Base-by-base conservation (phyloP, 805 yeast genomes). In the Starmera caribaea region DNA sequence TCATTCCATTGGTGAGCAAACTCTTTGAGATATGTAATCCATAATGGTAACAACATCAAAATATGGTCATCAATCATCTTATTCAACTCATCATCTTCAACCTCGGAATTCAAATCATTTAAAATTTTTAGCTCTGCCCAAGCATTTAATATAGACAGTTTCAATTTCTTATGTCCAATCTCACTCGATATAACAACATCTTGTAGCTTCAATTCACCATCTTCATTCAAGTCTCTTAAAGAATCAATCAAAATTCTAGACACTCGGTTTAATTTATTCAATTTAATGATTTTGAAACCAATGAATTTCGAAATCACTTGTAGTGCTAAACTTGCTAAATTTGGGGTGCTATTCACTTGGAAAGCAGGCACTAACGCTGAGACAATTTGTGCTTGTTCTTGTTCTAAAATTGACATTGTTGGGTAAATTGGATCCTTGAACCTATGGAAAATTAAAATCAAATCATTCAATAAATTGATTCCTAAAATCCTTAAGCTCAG, bases 321-420 rank as follows among this genome's bases (percentile, higher is more conserved):
- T 30, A 90, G 73, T 0, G 96, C 96, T 39, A 73, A 74, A 16
- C 84, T 74, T 1, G 90, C 88, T 1, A 87, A 71, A 30, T 73
- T 72, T 1, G 94, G 76, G 11, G 81, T 79, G 41, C 88, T 79
- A 15, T 79, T 89, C 3, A 71, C 65, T 29, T 71, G 72, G 61
- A 92, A 90, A 10, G 95, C 86, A 0, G 97, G 96, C 37, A 87
- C 73, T 41, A 90, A 67, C 0, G 97, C 95, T 42, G 95, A 81
- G 9, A 85, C 80, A 9, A 92, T 85, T 50, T 87, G 96, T 0
- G 97, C 97, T 51, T 92, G 96, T 52, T 84, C 95, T 59, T 89
- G 97, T 47, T 85, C 95, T 34, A 90, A 62, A 9, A 88, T 68
- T 0, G 90, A 73, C 13, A 73, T 72, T 3, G 79, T 77, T 0